Conservation (phyloP, 2,329 filamentous ascomycete species). For the Talaromyces sp. region DNA sequence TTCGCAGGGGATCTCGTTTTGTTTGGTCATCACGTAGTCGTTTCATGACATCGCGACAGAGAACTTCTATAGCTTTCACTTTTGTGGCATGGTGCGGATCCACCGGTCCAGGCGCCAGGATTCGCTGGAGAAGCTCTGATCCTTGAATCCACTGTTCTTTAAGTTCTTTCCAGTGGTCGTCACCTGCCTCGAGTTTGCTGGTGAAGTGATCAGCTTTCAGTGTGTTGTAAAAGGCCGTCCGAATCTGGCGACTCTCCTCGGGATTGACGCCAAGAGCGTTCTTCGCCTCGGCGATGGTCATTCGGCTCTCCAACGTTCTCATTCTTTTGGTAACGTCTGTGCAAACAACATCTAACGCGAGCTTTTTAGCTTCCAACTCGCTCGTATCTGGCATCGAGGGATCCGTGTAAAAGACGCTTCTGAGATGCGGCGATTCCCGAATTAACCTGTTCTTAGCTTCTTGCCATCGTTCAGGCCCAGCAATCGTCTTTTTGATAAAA, state of each 20-base stretch:
- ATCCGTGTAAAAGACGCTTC: conserved; percentile 55
- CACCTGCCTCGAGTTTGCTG: conserved; percentile 66
- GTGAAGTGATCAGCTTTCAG: conserved; percentile 63
- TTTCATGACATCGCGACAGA: conserved; percentile 74
- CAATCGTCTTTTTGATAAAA: conserved; percentile 70
- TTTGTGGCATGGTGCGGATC: conserved; percentile 53
- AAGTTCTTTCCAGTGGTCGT: conserved; percentile 65
- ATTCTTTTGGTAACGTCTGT: conserved; percentile 77
- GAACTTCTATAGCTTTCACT: conserved; percentile 61
- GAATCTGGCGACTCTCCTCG: conserved; percentile 60
- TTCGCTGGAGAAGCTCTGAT: conserved; percentile 50
- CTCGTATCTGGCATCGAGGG: conserved; percentile 47
- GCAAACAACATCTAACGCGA: conserved; percentile 73
- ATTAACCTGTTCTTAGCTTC: conserved; percentile 63
- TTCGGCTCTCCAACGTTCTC: conserved; percentile 58
- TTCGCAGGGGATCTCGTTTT: conserved; percentile 48
- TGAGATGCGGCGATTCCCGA: conserved; percentile 58
- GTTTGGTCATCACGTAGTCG: conserved; percentile 63
- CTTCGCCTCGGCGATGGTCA: conserved; percentile 71
- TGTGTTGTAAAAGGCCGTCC: conserved; percentile 61
- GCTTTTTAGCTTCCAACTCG: conserved; percentile 55
- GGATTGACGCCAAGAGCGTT: conserved; percentile 65
- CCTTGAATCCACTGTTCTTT: conserved; percentile 62
- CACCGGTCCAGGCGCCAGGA: conserved; percentile 47
- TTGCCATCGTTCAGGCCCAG: conserved; percentile 69